phyloP scores from a whole-genome alignment of 2,329 filamentous ascomycete species.

The Aspergillus sp. region DNA sequence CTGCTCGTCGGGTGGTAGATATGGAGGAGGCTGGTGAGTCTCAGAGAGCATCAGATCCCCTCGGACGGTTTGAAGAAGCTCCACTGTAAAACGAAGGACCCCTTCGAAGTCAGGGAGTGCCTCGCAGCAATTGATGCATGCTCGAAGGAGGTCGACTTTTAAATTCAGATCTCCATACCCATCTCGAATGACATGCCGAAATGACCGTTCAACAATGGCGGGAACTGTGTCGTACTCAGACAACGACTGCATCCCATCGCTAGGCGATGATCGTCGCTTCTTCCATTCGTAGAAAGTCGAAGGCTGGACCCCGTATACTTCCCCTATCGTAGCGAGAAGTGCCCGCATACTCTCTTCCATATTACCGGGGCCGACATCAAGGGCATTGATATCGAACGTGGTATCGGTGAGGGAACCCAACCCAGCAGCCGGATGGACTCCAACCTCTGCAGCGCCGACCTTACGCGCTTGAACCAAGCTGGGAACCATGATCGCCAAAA shows the following conservation, averaged over 20 bases:
- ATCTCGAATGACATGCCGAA: conserved; percentile 37
- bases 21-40: conserved; percentile 59
- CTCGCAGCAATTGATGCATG: conserved; percentile 90
- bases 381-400: conserved; percentile 34
- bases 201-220: conserved; percentile 35
- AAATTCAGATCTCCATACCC: conserved; percentile 66
- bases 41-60: conserved; percentile 67
- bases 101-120: conserved; percentile 85
- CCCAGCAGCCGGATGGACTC: conserved; percentile 86
- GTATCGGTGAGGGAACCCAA: conserved; percentile 60
- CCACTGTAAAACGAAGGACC: conserved; percentile 77
- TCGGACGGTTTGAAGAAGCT: conserved; percentile 65
- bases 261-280: conserved; percentile 16
- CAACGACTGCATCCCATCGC: conserved; percentile 8
- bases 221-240: conserved; percentile 26
- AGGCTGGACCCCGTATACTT: conserved; percentile 33
- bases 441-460: conserved; percentile 87
- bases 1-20: conserved; percentile 73
- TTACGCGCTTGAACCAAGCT: conserved; percentile 86
- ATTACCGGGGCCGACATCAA: conserved; percentile 32
- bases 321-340: conserved; percentile 29
- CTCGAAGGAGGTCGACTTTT: conserved; percentile 77
- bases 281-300: conserved; percentile 26
- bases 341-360: conserved; percentile 34
- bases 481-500: conserved; percentile 72